A percentile compares a stretch with the other conserved stretches of the same genome.
These are phyloP conservation scores for Annona cherimola DNA, from an alignment of 164 flowering plant genomes.

Conservation along the genomic window DNA sequence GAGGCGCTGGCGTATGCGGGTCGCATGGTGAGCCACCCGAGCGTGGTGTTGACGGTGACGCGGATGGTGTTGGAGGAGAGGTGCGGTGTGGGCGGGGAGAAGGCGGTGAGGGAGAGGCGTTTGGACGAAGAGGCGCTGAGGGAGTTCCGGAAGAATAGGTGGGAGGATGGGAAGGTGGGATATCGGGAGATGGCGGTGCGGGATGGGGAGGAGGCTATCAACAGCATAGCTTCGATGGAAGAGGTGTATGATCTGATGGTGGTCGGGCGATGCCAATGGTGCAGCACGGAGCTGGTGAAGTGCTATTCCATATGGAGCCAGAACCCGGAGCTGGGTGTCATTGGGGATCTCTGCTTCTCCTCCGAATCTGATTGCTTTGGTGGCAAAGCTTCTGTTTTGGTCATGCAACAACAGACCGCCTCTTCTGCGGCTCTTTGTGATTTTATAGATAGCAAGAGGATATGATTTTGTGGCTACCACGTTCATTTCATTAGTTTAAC, in stretches of 20 bases:
- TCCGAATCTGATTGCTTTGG: neutral
- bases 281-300: neutral
- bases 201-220: neutral
- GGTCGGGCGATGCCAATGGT: slow-evolving; percentile 1
- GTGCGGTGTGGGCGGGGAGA: slow-evolving; percentile 8
- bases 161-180: neutral
- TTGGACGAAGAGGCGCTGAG: neutral
- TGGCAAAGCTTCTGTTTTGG: neutral
- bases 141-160: neutral
- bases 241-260: slow-evolving; percentile 1
- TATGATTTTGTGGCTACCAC: no score
- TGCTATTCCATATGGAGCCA: neutral
- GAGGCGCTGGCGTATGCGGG: slow-evolving; percentile 63
- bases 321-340: slow-evolving; percentile 1
- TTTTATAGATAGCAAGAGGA: no score
- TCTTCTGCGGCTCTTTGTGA: no score
- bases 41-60: slow-evolving; percentile 54
- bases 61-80: slow-evolving; percentile 42
- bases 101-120: slow-evolving; percentile 3
- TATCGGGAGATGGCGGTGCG: slow-evolving; percentile 4
- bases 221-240: neutral
- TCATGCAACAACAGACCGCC: slow-evolving; percentile 1
- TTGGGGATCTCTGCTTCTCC: slow-evolving; percentile 6
- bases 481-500: no score
- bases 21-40: slow-evolving; percentile 53